phyloP scores from a whole-genome alignment of 2,329 filamentous ascomycete genomes.

The Claviceps digitariae region DNA sequence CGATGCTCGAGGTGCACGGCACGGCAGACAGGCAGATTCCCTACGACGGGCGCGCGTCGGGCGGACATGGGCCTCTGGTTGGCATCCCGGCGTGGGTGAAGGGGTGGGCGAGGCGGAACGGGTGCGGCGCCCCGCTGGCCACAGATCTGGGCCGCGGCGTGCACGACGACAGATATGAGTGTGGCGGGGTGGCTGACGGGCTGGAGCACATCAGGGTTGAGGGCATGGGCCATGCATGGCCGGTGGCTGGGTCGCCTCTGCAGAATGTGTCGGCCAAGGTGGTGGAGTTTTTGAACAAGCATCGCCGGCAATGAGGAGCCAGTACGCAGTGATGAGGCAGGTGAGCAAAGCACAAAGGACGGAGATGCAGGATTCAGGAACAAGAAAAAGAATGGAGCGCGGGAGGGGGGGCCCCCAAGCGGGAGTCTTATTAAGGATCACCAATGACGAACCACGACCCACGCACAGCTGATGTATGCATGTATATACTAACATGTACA shows the following conservation, averaged over 20 bases:
- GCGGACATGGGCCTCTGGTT: slow-evolving; percentile 29
- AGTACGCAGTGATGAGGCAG: no score
- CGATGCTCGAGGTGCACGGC: slow-evolving; percentile 38
- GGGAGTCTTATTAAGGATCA: no score
- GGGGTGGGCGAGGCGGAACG: slow-evolving; percentile 22
- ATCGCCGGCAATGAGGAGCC: not conserved
- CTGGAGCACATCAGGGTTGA: slow-evolving; percentile 11
- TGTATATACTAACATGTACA: no score
- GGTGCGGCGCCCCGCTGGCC: slow-evolving; percentile 4
- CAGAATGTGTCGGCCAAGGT: slow-evolving; percentile 4
- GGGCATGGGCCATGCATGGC: slow-evolving; percentile 9
- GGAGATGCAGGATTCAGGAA: no score
- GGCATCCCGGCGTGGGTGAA: slow-evolving; percentile 25
- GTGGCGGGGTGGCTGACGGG: slow-evolving; percentile 6
- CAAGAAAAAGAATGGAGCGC: no score
- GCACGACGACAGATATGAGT: slow-evolving; percentile 8
- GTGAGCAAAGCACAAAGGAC: no score
- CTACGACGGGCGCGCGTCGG: slow-evolving; percentile 25
- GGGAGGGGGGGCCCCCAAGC: no score
- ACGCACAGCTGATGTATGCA: no score
- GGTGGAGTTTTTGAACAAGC: slow-evolving; percentile 5
- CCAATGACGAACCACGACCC: no score
- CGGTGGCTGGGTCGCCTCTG: slow-evolving; percentile 2
- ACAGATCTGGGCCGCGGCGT: slow-evolving; percentile 5
- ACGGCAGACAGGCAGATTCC: slow-evolving; percentile 30